Percentiles rank a stretch among this genome's conserved stretches.
Conservation (phyloP, 2,329 filamentous ascomycete species). For the Colletotrichum melonis region DNA sequence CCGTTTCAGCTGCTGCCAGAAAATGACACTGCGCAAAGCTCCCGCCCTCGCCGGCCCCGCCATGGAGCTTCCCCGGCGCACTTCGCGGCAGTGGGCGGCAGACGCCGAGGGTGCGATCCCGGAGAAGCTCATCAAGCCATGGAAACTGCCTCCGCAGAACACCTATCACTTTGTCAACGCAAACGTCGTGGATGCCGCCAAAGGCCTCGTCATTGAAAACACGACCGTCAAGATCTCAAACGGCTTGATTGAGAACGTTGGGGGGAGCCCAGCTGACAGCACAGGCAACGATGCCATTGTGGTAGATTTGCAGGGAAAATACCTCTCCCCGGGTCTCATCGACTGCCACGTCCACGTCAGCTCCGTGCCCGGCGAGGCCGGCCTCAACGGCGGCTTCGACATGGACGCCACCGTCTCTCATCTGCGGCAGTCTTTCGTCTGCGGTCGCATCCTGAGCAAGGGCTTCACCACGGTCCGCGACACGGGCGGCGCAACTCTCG, state of each 20-base stretch:
- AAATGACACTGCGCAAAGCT: constrained; percentile 26
- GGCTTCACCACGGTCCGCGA: constrained; percentile 71
- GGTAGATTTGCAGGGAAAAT: constrained; percentile 42
- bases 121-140: constrained; percentile 46
- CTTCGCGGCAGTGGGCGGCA: background rate
- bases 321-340: constrained; percentile 47
- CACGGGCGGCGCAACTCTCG: constrained; percentile 65
- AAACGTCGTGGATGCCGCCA: constrained; percentile 53
- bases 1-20: too few relatives aligned
- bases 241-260: constrained; percentile 47
- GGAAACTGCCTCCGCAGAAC: constrained; percentile 46
- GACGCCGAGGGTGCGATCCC: constrained; percentile 16
- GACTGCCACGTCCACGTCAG: constrained; percentile 48
- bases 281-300: constrained; percentile 17
- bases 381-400: constrained; percentile 40
- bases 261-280: background rate
- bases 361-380: constrained; percentile 43
- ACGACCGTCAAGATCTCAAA: constrained; percentile 47
- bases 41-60: background rate
- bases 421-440: constrained; percentile 60
- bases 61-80: background rate
- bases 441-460: constrained; percentile 61
- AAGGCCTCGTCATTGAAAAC: constrained; percentile 44
- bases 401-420: constrained; percentile 50
- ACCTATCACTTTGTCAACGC: constrained; percentile 54